phyloP scores from a whole-genome alignment of 371 early-diverging fungal genomes.

The Enteropsectra breve region DNA sequence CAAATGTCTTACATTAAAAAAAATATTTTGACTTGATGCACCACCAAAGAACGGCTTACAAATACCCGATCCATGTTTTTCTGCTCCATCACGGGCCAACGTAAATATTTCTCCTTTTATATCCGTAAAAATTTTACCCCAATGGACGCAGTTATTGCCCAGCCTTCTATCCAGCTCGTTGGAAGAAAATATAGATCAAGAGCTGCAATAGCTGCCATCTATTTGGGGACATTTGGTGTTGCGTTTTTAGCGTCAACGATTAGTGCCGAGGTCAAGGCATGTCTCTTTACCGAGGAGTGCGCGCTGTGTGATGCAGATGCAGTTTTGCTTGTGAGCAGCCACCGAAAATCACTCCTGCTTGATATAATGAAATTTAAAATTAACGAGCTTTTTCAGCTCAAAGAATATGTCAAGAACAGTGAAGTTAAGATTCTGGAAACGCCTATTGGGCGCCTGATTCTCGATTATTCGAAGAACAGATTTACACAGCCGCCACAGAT shows the following conservation, averaged over 20 bases:
- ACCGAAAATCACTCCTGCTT: background rate
- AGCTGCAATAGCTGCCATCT: background rate
- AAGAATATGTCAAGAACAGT: background rate
- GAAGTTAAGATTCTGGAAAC: slow-evolving; percentile 1
- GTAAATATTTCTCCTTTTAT: too few relatives aligned
- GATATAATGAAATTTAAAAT: background rate
- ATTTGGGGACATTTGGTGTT: slow-evolving; percentile 2
- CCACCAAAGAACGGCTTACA: too few relatives aligned
- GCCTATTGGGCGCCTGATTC: slow-evolving; percentile 3
- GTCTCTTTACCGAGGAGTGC: background rate
- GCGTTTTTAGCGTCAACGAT: background rate
- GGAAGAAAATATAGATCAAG: too few relatives aligned
- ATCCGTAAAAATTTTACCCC: too few relatives aligned
- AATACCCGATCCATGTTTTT: too few relatives aligned
- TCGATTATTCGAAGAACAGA: background rate
- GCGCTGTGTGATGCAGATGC: background rate
- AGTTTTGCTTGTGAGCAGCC: background rate
- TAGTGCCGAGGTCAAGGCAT: background rate
- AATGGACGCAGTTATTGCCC: too few relatives aligned
- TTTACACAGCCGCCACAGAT: slow-evolving; percentile 5
- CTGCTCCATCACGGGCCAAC: too few relatives aligned
- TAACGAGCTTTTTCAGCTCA: background rate
- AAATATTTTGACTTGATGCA: too few relatives aligned
- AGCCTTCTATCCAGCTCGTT: too few relatives aligned
- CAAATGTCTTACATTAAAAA: too few relatives aligned